A percentile compares a stretch with the other conserved stretches of the same genome.
phyloP scores from a whole-genome alignment of 768 basidiomycete genomes.

The Tricholomella constricta region DNA sequence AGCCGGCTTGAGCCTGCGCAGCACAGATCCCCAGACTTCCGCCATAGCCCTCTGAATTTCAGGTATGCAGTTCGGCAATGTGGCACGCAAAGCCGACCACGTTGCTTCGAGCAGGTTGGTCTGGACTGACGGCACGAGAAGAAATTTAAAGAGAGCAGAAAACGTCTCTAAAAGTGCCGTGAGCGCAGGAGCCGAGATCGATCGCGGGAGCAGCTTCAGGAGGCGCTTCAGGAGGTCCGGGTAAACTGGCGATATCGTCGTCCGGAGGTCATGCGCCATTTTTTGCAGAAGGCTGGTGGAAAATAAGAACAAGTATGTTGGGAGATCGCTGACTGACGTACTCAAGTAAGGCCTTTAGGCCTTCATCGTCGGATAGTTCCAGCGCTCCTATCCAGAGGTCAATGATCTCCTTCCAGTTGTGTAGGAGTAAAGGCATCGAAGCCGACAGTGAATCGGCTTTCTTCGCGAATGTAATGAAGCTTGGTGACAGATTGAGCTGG shows the following conservation, averaged over 20 bases:
- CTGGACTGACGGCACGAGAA: conserved; percentile 67
- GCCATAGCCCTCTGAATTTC: conserved; percentile 79
- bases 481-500: conserved; percentile 77
- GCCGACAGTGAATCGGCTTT: conserved; percentile 61
- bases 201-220: conserved; percentile 55
- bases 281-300: conserved; percentile 70
- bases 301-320: not conserved
- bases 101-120: conserved; percentile 56
- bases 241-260: conserved; percentile 68
- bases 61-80: conserved; percentile 59
- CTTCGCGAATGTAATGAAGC: conserved; percentile 71
- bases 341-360: conserved; percentile 74
- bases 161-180: conserved; percentile 69
- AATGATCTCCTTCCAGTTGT: conserved; percentile 74
- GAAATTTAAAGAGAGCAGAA: conserved; percentile 68
- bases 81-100: conserved; percentile 54
- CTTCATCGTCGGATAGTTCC: conserved; percentile 68
- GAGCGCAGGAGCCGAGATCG: conserved; percentile 61
- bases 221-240: conserved; percentile 54
- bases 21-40: conserved; percentile 83
- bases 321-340: conserved; percentile 38
- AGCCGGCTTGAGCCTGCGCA: conserved; percentile 70
- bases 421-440: conserved; percentile 80
- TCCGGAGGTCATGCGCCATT: conserved; percentile 78
- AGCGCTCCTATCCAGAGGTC: conserved; percentile 64